Evolutionary conservation across 2,329 filamentous ascomycete species (phyloP).

Genomic region (Apiospora saccharicola): DNA sequence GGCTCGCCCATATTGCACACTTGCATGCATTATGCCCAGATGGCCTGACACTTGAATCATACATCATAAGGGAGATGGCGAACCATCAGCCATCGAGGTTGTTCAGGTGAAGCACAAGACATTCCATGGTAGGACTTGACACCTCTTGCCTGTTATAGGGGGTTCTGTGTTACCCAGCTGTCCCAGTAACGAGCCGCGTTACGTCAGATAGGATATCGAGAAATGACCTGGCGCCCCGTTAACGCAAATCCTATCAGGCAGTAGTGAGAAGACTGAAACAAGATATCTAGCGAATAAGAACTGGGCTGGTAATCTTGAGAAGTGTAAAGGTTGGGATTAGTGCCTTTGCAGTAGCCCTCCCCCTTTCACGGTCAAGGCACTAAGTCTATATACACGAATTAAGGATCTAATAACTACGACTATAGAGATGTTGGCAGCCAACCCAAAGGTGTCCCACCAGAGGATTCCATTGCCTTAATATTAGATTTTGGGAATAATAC

Average conservation of each 20-base stretch:
- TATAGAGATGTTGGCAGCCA: neutral
- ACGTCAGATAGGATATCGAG: neutral
- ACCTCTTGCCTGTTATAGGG: neutral
- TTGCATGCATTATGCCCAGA: neutral
- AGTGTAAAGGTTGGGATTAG: neutral
- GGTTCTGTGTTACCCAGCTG: conserved; percentile 7
- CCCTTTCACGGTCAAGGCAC: neutral
- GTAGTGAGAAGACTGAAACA: neutral
- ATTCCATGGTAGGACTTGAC: neutral
- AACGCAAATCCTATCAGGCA: neutral
- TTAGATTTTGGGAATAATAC: neutral
- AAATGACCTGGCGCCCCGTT: neutral
- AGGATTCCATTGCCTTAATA: neutral
- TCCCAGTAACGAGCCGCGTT: neutral
- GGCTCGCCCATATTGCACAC: neutral
- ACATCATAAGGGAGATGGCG: neutral
- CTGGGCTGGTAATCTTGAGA: neutral
- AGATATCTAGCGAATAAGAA: neutral
- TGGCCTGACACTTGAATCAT: conserved; percentile 5
- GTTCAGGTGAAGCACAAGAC: neutral
- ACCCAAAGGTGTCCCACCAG: no score
- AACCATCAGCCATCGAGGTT: neutral
- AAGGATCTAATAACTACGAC: conserved; percentile 1
- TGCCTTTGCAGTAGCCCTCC: neutral
- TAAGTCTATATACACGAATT: conserved; percentile 6